Evolutionary conservation across 2,329 filamentous ascomycete genomes (phyloP), one percentile per base, ranked within the genome.

Genomic region (Colletotrichum tanaceti): DNA sequence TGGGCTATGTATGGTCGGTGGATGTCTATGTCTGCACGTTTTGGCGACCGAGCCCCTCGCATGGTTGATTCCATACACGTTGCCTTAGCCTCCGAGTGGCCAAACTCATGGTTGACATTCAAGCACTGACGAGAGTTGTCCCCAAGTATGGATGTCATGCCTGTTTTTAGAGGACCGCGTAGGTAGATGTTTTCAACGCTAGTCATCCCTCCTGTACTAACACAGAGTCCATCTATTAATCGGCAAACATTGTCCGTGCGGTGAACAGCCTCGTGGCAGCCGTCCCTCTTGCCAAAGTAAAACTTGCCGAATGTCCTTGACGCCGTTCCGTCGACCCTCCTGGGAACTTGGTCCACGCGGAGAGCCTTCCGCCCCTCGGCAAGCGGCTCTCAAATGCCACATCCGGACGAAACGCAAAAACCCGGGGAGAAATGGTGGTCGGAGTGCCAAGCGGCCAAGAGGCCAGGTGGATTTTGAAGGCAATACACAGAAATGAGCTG

Each of bases 121-220:
- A 49, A 46, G 49, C 43, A 47, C 46, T 47, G 22, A 38, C 53
- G 28, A 49, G 47, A 63, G 9, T 49, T 35, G 2, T 28, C 18
- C 14, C 14, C 2, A 28, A 7, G 52, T 43, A 54, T 35, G 38
- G 41, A 44, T 50, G n/a, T 38, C 32, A 41, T 16, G 39, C 32
- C 35, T 47, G 20, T 49, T 22, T 43, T 20, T 58, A 41, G 53
- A 32, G 52, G 39, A 24, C 58, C 44, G 28, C 18, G n/a, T n/a
- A n/a, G n/a, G 28, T 38, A 3, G 61, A 58, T 62, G 55, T 39
- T 52, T 49, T 46, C 11, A 28, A 43, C 18, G 54, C 63, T 68
- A 68, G 46, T 63, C 52, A 58, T 53, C 59, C 58, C 22, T 63
- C 63, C n/a, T n/a, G n/a, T n/a, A n/a, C 64, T 64, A 58, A 63